These are phyloP conservation scores for Jimgerdemannia flammicorona DNA, from an alignment of 192 early-diverging fungal genomes.

Conservation along the genomic window DNA sequence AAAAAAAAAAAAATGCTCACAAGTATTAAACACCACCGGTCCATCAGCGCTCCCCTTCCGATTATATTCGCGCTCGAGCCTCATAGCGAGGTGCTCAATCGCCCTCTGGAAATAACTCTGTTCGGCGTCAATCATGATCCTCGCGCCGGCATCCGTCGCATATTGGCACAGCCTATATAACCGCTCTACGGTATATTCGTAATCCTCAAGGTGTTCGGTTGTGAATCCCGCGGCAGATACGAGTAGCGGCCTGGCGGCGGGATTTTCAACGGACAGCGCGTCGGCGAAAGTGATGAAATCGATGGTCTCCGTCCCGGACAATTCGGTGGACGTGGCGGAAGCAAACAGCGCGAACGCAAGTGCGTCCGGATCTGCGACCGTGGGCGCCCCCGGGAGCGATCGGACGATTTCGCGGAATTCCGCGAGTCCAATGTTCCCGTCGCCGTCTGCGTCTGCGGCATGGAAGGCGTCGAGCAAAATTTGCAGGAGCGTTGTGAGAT, in stretches of 20 bases:
- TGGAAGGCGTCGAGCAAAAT: conserved; percentile 46
- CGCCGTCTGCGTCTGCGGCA: conserved; percentile 41
- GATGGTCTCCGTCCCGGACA: conserved; percentile 37
- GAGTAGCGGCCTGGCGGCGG: conserved; percentile 46
- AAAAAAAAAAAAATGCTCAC: conserved; percentile 20
- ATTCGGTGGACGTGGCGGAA: conserved; percentile 38
- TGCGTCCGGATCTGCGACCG: conserved; percentile 16
- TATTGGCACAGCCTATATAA: conserved; percentile 61
- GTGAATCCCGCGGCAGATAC: conserved; percentile 22
- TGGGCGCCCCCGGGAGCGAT: conserved; percentile 27
- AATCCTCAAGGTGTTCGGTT: conserved; percentile 65
- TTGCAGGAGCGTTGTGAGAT: conserved; percentile 57
- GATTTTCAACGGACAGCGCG: conserved; percentile 62
- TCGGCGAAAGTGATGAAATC: conserved; percentile 65
- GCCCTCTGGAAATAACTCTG: conserved; percentile 91
- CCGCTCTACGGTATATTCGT: conserved; percentile 63
- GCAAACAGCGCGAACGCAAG: conserved; percentile 38
- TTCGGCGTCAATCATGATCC: conserved; percentile 91
- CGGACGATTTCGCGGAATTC: conserved; percentile 32
- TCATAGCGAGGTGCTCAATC: conserved; percentile 80
- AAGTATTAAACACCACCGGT: conserved; percentile 89
- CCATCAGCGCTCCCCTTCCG: conserved; percentile 16
- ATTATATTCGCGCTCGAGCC: conserved; percentile 73
- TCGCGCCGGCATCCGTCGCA: conserved; percentile 60
- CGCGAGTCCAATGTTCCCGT: conserved; percentile 49